These are phyloP conservation scores for Fusarium pilosicola DNA, from an alignment of 2,329 filamentous ascomycete species.

Conservation along the genomic window DNA sequence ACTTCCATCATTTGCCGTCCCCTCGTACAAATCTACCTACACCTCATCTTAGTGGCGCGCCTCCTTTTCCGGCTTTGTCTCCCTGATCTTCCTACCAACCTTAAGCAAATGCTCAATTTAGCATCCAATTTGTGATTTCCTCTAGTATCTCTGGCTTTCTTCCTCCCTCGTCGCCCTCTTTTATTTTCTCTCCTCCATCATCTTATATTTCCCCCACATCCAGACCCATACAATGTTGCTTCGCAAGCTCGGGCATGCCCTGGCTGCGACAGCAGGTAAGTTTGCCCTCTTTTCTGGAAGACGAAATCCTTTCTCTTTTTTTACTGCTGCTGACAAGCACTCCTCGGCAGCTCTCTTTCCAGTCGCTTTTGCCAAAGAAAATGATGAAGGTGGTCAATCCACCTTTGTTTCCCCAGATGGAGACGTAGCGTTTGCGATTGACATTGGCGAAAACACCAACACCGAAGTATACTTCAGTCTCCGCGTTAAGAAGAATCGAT, in stretches of 20 bases:
- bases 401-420: constrained; percentile 57
- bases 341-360: constrained; percentile 40
- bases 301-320: neutral
- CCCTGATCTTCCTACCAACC: constrained; percentile 29
- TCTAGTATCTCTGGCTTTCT: neutral
- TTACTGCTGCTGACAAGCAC: neutral
- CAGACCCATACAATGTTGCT: constrained; percentile 44
- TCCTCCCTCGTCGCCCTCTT: neutral
- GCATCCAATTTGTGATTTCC: constrained; percentile 1
- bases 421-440: constrained; percentile 60
- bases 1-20: constrained; percentile 21
- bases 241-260: constrained; percentile 44
- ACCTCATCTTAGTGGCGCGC: constrained; percentile 32
- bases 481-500: constrained; percentile 55
- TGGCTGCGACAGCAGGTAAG: constrained; percentile 45
- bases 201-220: constrained; percentile 12
- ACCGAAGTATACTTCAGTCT: constrained; percentile 66
- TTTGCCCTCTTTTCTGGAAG: neutral
- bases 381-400: constrained; percentile 50
- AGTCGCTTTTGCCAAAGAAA: constrained; percentile 39
- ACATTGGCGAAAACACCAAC: constrained; percentile 57
- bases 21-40: neutral
- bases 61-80: constrained; percentile 39
- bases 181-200: neutral
- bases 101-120: constrained; percentile 9